Percentiles rank a stretch among this genome's conserved stretches.
Evolutionary conservation across 1,139 yeast genomes (phyloP).

Genomic region (Barnettozyma hawaiiensis): DNA sequence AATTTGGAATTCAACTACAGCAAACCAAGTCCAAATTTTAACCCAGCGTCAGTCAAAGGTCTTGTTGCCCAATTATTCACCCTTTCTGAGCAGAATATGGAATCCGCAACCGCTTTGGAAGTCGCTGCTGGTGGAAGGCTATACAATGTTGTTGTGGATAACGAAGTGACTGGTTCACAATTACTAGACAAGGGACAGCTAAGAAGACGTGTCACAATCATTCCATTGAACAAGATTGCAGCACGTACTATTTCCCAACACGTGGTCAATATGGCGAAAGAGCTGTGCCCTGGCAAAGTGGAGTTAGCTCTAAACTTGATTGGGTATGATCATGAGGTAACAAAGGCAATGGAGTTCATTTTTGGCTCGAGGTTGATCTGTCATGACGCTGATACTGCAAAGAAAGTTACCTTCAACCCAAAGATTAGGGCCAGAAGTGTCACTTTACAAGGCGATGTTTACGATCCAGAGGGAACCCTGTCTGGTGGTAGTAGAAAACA

Average conservation of each 20-base stretch:
- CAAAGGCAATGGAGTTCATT: slow-evolving; percentile 84
- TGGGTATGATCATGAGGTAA: slow-evolving; percentile 63
- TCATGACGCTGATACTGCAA: slow-evolving; percentile 82
- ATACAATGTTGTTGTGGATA: slow-evolving; percentile 88
- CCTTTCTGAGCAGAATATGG: slow-evolving; percentile 50
- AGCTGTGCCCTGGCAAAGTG: slow-evolving; percentile 73
- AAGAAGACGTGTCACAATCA: slow-evolving; percentile 79
- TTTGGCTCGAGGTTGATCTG: slow-evolving; percentile 88
- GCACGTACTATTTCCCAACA: slow-evolving; percentile 45
- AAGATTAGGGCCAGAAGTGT: slow-evolving; percentile 78
- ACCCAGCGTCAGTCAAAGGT: slow-evolving; percentile 68
- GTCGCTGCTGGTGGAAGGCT: slow-evolving; percentile 92
- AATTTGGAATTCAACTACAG: slow-evolving; percentile 73
- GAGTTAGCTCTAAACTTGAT: slow-evolving; percentile 80
- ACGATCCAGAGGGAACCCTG: slow-evolving; percentile 93
- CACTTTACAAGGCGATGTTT: slow-evolving; percentile 88
- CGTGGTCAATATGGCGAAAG: slow-evolving; percentile 54
- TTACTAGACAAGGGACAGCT: slow-evolving; percentile 74
- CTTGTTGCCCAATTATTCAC: slow-evolving; percentile 82
- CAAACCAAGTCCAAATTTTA: slow-evolving; percentile 57
- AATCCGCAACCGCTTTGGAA: slow-evolving; percentile 80
- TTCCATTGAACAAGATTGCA: slow-evolving; percentile 83
- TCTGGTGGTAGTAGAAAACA: slow-evolving; percentile 87
- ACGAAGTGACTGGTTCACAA: slow-evolving; percentile 76
- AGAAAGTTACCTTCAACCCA: slow-evolving; percentile 80